A percentile compares a stretch with the other conserved stretches of the same genome.
These are phyloP conservation scores for Septoria linicola DNA, from an alignment of 2,329 filamentous ascomycete species.

Conservation along the genomic window DNA sequence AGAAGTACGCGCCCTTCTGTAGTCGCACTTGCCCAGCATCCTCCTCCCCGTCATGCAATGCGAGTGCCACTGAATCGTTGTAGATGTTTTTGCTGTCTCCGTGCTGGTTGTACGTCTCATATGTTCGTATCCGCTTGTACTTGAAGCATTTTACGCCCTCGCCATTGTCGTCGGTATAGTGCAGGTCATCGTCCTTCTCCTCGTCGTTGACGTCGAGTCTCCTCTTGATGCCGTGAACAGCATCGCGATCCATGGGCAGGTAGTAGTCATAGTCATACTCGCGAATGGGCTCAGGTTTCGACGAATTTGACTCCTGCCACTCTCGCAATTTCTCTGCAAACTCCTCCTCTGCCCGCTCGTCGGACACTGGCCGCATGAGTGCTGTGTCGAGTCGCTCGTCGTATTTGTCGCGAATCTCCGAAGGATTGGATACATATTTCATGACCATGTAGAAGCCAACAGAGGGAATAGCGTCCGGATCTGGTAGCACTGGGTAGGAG, in stretches of 20 bases:
- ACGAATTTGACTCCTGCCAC: slow-evolving; percentile 51
- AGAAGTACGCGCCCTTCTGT: slow-evolving; percentile 60
- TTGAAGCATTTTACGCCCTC: slow-evolving; percentile 48
- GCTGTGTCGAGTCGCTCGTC: slow-evolving; percentile 61
- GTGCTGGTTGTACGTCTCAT: slow-evolving; percentile 57
- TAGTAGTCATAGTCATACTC: slow-evolving; percentile 62
- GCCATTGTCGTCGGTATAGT: slow-evolving; percentile 48
- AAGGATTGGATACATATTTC: slow-evolving; percentile 62
- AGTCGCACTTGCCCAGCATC: slow-evolving; percentile 35
- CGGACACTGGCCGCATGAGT: slow-evolving; percentile 53
- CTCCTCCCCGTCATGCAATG: slow-evolving; percentile 54
- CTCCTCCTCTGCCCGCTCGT: slow-evolving; percentile 50
- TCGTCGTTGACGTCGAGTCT: slow-evolving; percentile 56
- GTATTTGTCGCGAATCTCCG: slow-evolving; percentile 50
- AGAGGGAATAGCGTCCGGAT: slow-evolving; percentile 60
- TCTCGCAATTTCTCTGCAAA: slow-evolving; percentile 51
- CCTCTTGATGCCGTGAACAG: slow-evolving; percentile 53
- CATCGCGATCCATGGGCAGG: slow-evolving; percentile 52
- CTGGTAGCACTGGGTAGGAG: slow-evolving; percentile 60
- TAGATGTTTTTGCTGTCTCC: slow-evolving; percentile 54
- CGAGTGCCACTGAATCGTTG: slow-evolving; percentile 56
- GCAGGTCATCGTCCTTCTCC: slow-evolving; percentile 52
- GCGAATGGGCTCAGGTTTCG: slow-evolving; percentile 52
- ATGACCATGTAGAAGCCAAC: slow-evolving; percentile 59
- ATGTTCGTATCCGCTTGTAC: slow-evolving; percentile 59